Evolutionary conservation across 2,329 filamentous ascomycete genomes (phyloP).

Genomic region (Sarocladiaceae sp.): DNA sequence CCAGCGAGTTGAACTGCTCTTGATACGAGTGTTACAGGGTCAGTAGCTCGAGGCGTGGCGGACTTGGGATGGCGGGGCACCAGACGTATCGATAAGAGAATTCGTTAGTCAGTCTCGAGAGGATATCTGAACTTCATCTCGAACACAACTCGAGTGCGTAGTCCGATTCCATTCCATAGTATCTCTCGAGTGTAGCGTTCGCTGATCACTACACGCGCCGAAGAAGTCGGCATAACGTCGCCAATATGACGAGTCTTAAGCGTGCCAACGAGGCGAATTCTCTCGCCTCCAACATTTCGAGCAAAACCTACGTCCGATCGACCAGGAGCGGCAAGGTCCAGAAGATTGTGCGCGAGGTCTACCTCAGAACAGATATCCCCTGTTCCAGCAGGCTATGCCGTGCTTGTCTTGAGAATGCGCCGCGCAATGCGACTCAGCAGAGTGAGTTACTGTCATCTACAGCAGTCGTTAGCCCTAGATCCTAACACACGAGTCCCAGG

Average conservation of each 20-base stretch:
- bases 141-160: background rate
- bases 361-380: conserved; percentile 92
- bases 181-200: no score
- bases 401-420: conserved; percentile 68
- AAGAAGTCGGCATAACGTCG: background rate
- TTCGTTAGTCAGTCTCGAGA: conserved; percentile 6
- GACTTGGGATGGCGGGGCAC: conserved; percentile 8
- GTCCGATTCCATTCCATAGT: no score
- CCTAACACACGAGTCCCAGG: conserved; percentile 42
- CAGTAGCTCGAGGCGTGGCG: background rate
- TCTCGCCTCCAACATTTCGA: conserved; percentile 72
- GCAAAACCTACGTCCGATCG: conserved; percentile 92
- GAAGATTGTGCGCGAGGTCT: conserved; percentile 96
- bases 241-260: conserved; percentile 58
- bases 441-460: conserved; percentile 42
- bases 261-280: conserved; percentile 48
- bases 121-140: conserved; percentile 4
- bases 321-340: conserved; percentile 96
- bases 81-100: conserved; percentile 6
- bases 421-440: conserved; percentile 73
- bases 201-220: no score
- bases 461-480: background rate
- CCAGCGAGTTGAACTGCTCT: no score
- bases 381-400: conserved; percentile 90
- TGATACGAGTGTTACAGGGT: background rate